Conservation (phyloP, 768 basidiomycete species). For the Mrakia gelida region DNA sequence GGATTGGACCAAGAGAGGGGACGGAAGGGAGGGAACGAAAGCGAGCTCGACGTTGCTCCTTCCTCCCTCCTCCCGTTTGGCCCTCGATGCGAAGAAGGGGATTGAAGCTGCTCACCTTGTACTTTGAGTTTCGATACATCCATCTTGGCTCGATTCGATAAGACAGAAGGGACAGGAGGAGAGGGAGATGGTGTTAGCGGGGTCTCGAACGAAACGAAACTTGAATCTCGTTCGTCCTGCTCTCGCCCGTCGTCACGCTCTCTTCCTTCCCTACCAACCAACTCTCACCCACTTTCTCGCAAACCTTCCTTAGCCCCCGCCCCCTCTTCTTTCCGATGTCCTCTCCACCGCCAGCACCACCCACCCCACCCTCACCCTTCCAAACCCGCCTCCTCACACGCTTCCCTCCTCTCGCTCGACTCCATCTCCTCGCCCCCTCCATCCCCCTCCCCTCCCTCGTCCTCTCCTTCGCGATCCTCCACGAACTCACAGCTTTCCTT, state of each 20-base stretch:
- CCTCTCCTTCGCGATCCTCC: slow-evolving; percentile 73
- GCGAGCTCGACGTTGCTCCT: background rate
- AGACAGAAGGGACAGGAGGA: too few relatives aligned
- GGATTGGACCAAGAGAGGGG: background rate
- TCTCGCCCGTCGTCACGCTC: background rate
- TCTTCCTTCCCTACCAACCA: background rate
- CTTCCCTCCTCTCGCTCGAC: slow-evolving; percentile 17
- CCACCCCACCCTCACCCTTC: slow-evolving; percentile 13
- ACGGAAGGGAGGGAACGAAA: background rate
- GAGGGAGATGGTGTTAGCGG: background rate
- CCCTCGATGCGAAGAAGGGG: background rate
- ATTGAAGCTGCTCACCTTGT: background rate
- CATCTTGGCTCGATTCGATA: background rate
- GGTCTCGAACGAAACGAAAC: too few relatives aligned
- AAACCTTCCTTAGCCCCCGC: background rate
- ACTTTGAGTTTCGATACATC: slow-evolving; percentile 19
- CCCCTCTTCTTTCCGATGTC: background rate
- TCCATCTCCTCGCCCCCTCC: slow-evolving; percentile 26
- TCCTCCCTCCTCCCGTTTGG: background rate
- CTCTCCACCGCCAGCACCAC: background rate
- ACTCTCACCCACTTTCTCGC: background rate
- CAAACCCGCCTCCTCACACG: slow-evolving; percentile 25
- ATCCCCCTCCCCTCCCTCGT: slow-evolving; percentile 70
- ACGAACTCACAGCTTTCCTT: slow-evolving; percentile 75
- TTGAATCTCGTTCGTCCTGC: background rate